A percentile compares a stretch with the other conserved stretches of the same genome.
These are phyloP conservation scores for Limnanthes douglasii DNA, from an alignment of 345 rosid species.

Conservation along the genomic window DNA sequence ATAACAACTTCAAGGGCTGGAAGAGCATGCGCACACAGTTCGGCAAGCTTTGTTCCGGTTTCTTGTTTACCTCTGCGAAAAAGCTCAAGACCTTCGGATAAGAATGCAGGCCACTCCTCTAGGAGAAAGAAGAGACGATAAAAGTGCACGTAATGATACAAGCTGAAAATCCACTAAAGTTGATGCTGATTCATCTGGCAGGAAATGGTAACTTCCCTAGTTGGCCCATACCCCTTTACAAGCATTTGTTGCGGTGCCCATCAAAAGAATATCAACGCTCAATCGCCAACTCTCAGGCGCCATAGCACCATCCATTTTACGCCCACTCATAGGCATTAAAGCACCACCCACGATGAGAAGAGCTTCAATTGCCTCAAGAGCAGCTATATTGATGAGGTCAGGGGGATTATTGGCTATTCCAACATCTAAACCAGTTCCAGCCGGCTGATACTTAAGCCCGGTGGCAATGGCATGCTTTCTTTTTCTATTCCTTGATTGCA, in stretches of 20 bases:
- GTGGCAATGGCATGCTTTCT: slow-evolving; percentile 32
- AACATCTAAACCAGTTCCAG: slow-evolving; percentile 19
- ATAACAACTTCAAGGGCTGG: slow-evolving; percentile 64
- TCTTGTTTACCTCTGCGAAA: slow-evolving; percentile 47
- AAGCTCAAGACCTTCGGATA: slow-evolving; percentile 59
- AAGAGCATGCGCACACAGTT: slow-evolving; percentile 58
- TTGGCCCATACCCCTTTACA: slow-evolving; percentile 40
- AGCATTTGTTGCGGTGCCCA: slow-evolving; percentile 35
- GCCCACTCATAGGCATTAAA: no score
- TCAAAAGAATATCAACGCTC: slow-evolving; percentile 41
- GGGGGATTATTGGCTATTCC: slow-evolving; percentile 21
- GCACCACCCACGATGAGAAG: slow-evolving; percentile 65
- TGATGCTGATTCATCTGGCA: slow-evolving; percentile 16
- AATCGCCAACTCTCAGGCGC: slow-evolving; percentile 58
- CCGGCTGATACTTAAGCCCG: slow-evolving; percentile 22
- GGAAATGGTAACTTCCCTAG: slow-evolving; percentile 20
- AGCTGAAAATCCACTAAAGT: slow-evolving; percentile 44
- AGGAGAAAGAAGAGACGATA: slow-evolving; percentile 67
- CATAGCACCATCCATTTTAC: slow-evolving; percentile 69
- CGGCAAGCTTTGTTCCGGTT: slow-evolving; percentile 38
- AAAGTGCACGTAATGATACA: slow-evolving; percentile 56
- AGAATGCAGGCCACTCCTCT: slow-evolving; percentile 34
- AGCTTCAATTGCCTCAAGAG: slow-evolving; percentile 56
- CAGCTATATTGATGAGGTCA: slow-evolving; percentile 51
- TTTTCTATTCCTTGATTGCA: slow-evolving; percentile 30